Evolutionary conservation across 1,139 yeast genomes (phyloP), one percentile per base, ranked within the genome.

Genomic region (Sugiyamaella novakii): DNA sequence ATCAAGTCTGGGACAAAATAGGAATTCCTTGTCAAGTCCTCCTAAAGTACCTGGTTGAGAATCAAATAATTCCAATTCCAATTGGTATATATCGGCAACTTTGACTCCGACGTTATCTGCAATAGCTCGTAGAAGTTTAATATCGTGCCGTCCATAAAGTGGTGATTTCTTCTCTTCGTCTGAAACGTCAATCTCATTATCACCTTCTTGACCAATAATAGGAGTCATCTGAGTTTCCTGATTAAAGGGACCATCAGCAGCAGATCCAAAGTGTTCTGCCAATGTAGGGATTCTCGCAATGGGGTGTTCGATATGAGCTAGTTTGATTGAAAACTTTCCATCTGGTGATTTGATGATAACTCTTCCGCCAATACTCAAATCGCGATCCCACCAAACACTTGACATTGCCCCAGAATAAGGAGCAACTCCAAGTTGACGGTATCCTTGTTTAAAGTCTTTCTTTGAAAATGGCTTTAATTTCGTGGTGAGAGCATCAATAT

Each of bases 341-440:
- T 71, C 72, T n/a, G 68, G 65, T 31, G 76, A 74, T 7, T 50
- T 37, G 18, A 84, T 81, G 64, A 86, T 80, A 2, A 89, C 92
- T 59, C 96, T 76, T 25, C 97, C 97, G 5, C 95, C 96, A 54
- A 88, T 71, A 15, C 92, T 80, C 58, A 89, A 75, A 65, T 89
- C 96, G 52, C 96, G 79, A 67, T 89, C 97, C 71, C 91, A 88
- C 91, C 91, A 84, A 12, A 84, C 57, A 70, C 67, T 83, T 86
- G 73, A 50, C 36, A 59, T 43, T 44, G 91, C 86, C 24, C 96
- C 96, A 43, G 95, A 95, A 61, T 89, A 89, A 43, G 87, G 83
- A 60, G 92, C 96, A 3, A 88, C 92, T 27, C 95, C 96, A 21
- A 89, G 78, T 65, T 86, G 94, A 50, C 82, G 77, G 62, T 78